Conservation (phyloP, 116 monocot genomes). For the Dioscorea cayenensis region DNA sequence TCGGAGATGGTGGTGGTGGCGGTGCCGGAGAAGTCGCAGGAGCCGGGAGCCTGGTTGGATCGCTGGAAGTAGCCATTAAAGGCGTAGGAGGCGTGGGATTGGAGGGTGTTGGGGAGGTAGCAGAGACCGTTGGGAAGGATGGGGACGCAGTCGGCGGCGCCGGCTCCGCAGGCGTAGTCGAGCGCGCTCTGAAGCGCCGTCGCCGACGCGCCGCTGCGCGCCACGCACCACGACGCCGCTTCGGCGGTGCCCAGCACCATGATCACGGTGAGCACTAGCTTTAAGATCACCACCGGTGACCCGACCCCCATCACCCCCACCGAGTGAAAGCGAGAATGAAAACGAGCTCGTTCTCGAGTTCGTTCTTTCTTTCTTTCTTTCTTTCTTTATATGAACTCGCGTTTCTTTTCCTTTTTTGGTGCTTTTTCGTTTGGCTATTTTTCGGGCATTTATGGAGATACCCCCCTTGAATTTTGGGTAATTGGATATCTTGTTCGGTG, state of each 20-base stretch:
- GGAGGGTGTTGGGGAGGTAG: slow-evolving; percentile 54
- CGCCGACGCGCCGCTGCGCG: background rate
- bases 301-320: background rate
- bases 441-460: background rate
- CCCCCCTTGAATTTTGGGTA: background rate
- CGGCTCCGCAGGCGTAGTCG: slow-evolving; percentile 85
- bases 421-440: background rate
- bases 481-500: background rate
- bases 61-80: slow-evolving; percentile 80
- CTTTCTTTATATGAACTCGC: background rate
- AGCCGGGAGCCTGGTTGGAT: slow-evolving; percentile 14
- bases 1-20: slow-evolving; percentile 55
- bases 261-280: background rate
- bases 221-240: background rate
- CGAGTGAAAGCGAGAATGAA: background rate
- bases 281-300: background rate
- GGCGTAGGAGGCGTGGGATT: slow-evolving; percentile 76
- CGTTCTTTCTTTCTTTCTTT: background rate
- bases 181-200: background rate
- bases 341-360: background rate
- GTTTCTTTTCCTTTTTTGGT: background rate
- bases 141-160: slow-evolving; percentile 71
- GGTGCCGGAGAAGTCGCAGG: slow-evolving; percentile 87
- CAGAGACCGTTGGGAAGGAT: slow-evolving; percentile 65
- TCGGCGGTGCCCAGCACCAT: background rate